Conservation (phyloP, 495 filamentous ascomycete species). For the Pseudoneurospora amorphoporcata region DNA sequence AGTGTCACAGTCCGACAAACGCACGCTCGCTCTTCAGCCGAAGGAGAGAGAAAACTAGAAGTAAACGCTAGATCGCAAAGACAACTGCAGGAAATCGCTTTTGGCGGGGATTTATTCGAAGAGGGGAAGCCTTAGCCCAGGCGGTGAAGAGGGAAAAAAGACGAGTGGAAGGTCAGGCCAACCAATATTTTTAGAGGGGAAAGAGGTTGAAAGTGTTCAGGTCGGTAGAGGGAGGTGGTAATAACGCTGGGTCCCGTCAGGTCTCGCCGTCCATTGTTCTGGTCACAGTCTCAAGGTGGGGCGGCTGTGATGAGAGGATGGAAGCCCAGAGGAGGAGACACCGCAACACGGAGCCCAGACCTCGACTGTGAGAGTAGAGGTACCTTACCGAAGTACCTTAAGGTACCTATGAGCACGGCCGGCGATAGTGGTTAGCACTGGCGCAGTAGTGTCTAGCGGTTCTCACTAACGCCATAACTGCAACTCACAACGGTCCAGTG, state of each 20-base stretch:
- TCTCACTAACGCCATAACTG: background rate
- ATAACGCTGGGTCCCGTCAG: background rate
- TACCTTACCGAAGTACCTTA: background rate
- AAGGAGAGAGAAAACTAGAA: background rate
- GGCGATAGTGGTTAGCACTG: background rate
- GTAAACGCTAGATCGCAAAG: background rate
- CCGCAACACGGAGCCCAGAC: background rate
- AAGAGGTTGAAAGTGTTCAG: background rate
- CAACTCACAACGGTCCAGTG: background rate
- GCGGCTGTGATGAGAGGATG: background rate
- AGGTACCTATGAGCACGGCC: background rate
- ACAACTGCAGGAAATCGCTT: background rate
- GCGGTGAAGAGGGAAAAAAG: background rate
- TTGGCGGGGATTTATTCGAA: background rate
- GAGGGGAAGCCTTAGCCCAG: background rate
- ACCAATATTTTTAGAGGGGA: background rate
- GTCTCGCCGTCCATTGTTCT: background rate
- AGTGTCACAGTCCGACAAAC: background rate
- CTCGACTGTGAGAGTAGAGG: too few species aligned
- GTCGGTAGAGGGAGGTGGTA: background rate
- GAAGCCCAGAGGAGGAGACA: background rate
- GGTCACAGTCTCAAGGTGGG: background rate
- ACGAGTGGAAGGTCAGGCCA: background rate
- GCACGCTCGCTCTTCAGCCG: background rate
- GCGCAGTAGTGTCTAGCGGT: background rate